phyloP scores from a whole-genome alignment of 2,329 filamentous ascomycete species.

The Calonectria hawksworthii region DNA sequence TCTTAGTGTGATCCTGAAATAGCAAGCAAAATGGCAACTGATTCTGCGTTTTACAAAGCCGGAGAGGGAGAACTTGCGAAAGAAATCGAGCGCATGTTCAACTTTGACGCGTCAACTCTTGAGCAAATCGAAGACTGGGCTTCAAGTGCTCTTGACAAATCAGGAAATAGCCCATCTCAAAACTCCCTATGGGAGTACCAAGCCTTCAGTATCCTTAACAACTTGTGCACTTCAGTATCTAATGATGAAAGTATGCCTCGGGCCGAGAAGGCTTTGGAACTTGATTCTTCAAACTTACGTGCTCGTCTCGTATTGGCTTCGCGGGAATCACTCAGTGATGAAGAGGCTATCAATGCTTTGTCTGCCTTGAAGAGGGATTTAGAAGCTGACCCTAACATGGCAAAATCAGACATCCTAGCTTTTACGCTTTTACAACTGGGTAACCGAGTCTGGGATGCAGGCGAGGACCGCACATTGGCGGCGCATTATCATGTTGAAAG shows the following conservation, averaged over 20 bases:
- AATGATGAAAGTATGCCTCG: neutral
- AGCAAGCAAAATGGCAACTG: neutral
- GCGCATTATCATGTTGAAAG: neutral
- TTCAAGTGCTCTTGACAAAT: neutral
- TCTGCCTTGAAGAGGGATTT: neutral
- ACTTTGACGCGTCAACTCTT: neutral
- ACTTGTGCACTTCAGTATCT: neutral
- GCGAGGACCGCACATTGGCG: neutral
- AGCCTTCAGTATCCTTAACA: neutral
- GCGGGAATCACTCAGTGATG: neutral
- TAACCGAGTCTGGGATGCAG: neutral
- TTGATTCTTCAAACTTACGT: neutral
- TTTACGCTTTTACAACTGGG: neutral
- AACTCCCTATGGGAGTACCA: neutral
- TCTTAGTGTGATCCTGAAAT: neutral
- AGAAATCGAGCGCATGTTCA: neutral
- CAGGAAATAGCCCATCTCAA: neutral
- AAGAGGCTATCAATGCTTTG: neutral
- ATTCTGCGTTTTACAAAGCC: neutral
- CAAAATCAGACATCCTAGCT: neutral
- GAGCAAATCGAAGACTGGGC: neutral
- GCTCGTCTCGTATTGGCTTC: neutral
- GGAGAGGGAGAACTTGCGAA: neutral
- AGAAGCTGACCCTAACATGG: neutral
- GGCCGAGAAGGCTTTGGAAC: neutral